A percentile compares a stretch with the other conserved stretches of the same genome.
phyloP scores from a whole-genome alignment of 306 rosid genomes.

The Abrus precatorius region DNA sequence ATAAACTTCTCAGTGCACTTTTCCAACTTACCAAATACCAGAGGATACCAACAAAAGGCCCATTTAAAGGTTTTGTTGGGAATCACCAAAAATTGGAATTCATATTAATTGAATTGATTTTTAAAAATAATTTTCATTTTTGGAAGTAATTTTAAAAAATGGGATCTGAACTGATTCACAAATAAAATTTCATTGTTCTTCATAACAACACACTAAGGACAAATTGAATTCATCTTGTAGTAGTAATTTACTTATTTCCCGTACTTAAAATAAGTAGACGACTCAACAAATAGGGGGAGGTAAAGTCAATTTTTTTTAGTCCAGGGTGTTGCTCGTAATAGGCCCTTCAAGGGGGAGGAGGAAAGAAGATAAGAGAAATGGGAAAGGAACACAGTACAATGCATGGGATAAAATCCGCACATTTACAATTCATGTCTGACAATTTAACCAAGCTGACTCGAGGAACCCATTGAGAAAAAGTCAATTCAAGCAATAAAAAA shows the following conservation, averaged over 20 bases:
- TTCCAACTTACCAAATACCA: conserved; percentile 10
- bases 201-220: neutral
- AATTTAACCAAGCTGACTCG: too few species aligned
- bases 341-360: too few species aligned
- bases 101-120: conserved; percentile 6
- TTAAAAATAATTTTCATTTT: neutral
- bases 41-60: conserved; percentile 5
- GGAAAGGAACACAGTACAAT: too few species aligned
- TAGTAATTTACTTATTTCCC: conserved; percentile 10
- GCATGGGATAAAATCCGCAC: too few species aligned
- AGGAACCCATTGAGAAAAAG: neutral
- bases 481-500: conserved; percentile 5
- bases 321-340: too few species aligned
- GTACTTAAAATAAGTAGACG: neutral
- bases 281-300: neutral
- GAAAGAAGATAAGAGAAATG: too few species aligned
- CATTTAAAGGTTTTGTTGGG: neutral
- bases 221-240: neutral
- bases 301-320: neutral
- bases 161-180: neutral
- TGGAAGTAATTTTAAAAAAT: neutral
- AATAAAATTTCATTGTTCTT: conserved; percentile 8
- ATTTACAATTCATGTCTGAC: too few species aligned
- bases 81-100: neutral
- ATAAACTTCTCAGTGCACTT: neutral